Conservation (phyloP, 148 eudicot genomes). For the Vaccinium macrocarpon region DNA sequence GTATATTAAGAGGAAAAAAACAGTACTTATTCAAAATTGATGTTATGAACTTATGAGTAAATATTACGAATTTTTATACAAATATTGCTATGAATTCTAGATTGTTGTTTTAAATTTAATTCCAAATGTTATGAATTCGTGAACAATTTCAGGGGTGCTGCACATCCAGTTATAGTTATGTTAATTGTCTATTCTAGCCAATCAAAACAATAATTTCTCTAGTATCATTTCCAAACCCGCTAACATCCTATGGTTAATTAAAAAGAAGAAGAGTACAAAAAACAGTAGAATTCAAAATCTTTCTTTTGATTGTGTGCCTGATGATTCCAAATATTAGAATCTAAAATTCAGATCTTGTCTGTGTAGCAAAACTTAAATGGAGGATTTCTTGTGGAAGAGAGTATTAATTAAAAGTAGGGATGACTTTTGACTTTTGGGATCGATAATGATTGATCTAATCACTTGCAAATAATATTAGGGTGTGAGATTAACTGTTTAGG, state of each 20-base stretch:
- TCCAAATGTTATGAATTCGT: neutral
- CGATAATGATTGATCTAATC: neutral
- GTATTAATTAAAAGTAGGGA: neutral
- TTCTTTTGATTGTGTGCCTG: neutral
- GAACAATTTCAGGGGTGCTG: neutral
- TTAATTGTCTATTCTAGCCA: no score
- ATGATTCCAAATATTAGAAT: neutral
- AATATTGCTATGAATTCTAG: neutral
- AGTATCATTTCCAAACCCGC: neutral
- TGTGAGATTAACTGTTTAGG: neutral
- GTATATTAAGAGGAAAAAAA: neutral
- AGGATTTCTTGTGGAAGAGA: neutral
- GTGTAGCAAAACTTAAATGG: neutral
- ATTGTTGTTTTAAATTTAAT: no score
- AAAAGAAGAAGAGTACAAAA: neutral
- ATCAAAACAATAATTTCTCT: no score
- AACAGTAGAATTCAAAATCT: neutral
- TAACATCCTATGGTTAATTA: neutral
- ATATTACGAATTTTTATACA: no score
- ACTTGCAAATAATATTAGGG: neutral
- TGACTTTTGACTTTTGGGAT: neutral
- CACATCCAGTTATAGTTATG: neutral
- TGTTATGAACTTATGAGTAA: neutral
- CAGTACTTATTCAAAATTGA: neutral
- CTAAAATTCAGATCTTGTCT: neutral